Percentiles rank a stretch among this genome's conserved stretches.
Conservation (phyloP, 2,329 filamentous ascomycete genomes). For the Phialophora tarda region DNA sequence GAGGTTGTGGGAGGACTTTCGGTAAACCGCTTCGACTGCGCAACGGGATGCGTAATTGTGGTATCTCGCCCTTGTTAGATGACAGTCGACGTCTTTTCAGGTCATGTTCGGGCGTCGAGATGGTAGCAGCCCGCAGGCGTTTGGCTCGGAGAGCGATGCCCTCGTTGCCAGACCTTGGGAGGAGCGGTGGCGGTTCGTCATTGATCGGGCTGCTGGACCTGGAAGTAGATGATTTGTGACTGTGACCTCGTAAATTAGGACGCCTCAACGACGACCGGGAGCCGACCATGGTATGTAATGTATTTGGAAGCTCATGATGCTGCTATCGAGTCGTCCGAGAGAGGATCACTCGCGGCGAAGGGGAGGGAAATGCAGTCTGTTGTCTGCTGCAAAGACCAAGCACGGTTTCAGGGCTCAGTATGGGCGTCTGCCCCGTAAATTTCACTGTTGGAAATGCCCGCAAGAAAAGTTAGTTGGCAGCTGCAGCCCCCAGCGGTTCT, state of each 20-base stretch:
- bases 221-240: conserved; percentile 20
- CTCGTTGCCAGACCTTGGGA: conserved; percentile 27
- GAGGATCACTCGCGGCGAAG: conserved; percentile 22
- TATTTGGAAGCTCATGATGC: conserved; percentile 38
- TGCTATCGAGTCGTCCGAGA: conserved; percentile 20
- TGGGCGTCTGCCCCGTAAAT: conserved; percentile 18
- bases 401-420: conserved; percentile 20
- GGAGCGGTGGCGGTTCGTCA: conserved; percentile 35
- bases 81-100: conserved; percentile 38
- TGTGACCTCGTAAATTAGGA: conserved; percentile 34
- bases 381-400: conserved; percentile 17
- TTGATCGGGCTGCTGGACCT: conserved; percentile 38
- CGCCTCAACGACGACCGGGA: conserved; percentile 43
- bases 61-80: conserved; percentile 30
- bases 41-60: conserved; percentile 38
- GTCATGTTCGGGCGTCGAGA: conserved; percentile 29
- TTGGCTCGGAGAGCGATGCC: conserved; percentile 32
- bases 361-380: conserved; percentile 11
- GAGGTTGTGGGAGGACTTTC: conserved; percentile 25
- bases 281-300: conserved; percentile 41
- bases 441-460: conserved; percentile 9
- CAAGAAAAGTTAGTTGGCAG: conserved; percentile 6
- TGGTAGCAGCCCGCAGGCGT: conserved; percentile 33
- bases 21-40: conserved; percentile 35
- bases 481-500: neutral